These are phyloP conservation scores for Plasmodium malariae DNA, from an alignment of 169 alveolate species.

Conservation along the genomic window DNA sequence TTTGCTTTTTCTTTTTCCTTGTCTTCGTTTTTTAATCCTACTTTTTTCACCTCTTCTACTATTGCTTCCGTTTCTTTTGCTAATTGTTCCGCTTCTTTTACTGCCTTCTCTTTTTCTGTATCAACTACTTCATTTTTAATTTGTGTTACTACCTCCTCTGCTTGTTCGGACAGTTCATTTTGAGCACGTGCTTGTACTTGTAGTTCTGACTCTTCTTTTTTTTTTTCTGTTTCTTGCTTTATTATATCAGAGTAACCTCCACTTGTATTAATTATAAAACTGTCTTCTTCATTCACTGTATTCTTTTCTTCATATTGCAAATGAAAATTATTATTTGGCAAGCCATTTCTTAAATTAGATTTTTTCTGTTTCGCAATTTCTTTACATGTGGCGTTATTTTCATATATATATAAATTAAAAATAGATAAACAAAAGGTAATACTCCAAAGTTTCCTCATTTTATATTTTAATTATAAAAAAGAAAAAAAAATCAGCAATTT, in stretches of 20 bases:
- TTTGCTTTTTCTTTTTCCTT: background rate
- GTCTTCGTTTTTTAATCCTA: background rate
- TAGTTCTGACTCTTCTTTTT: background rate
- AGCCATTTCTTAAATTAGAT: constrained; percentile 18
- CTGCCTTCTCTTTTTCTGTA: background rate
- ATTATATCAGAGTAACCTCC: background rate
- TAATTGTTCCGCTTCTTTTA: background rate
- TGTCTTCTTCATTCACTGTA: no score
- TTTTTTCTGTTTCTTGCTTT: background rate
- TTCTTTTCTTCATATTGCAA: background rate
- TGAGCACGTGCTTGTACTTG: background rate
- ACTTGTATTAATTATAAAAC: background rate
- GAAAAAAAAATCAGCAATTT: background rate
- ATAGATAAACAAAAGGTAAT: background rate
- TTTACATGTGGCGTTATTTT: background rate
- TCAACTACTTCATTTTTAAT: no score
- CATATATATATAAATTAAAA: background rate
- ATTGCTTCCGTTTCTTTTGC: background rate
- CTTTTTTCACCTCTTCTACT: background rate
- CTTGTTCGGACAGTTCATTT: background rate
- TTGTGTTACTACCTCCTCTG: background rate
- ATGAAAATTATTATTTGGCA: background rate
- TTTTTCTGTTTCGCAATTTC: background rate
- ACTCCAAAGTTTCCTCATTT: background rate
- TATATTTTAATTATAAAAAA: background rate